Evolutionary conservation across 805 yeast species (phyloP), one percentile per base, ranked within the genome.

Genomic region (Pichia cephalocereana): DNA sequence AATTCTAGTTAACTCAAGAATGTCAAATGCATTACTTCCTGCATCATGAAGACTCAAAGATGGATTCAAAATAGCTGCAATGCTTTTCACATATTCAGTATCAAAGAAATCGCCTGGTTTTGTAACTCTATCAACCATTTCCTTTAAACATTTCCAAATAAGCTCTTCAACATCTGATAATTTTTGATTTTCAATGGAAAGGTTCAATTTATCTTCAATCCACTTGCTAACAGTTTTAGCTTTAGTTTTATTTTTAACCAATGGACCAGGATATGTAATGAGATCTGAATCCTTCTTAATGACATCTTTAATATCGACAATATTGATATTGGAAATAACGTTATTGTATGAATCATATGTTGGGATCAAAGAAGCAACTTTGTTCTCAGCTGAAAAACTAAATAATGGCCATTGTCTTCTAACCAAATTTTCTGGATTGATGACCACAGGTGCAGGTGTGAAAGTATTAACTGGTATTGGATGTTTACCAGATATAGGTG

Each of bases 331-430:
- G 18, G 61, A 57, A 38, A 57, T 56, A 11, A 63, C 58, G 44
- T 57, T 62, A 14, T 65, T 67, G 50, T 62, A 68, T n/a, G 66
- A 64, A 55, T 63, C 60, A 36, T 68, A 63, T 2, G 67, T 54
- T 8, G 82, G 79, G 41, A 77, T 58, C 48, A 74, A 68, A 37
- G 69, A 69, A 4, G 75, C 72, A 18, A 76, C 57, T 42, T 68
- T 72, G 8, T 66, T 63, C 3, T 78, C 70, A 19, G 66, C 67
- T 28, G 78, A 70, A 84, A 93, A 88, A 49, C 75, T 71, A 60
- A 86, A 83, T 34, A 88, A 60, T 0, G 96, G 95, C 65, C 83
- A 84, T 59, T 86, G 95, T 47, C 84, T 71, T 43, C 68, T 64
- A 26, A 71, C 63, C 45, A 83, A 62, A 26, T 79, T 75, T 45